Evolutionary conservation across 163 green algal species (phyloP), one percentile per base, ranked within the genome.

Genomic region (Scenedesmus sp.): DNA sequence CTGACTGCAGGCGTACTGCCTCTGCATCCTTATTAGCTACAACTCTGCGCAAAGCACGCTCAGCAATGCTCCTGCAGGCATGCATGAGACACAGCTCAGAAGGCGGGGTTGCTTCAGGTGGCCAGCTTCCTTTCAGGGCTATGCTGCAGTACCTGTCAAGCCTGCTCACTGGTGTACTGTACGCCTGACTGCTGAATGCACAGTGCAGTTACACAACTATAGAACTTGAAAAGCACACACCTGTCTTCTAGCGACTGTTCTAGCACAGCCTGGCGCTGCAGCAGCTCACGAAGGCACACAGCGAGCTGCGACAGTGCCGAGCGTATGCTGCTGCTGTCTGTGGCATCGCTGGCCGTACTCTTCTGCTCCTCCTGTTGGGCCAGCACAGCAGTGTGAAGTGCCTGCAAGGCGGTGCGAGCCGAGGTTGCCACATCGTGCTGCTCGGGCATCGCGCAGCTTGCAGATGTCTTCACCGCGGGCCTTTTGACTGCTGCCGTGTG

Each of bases 1-100:
- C 90, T 51, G 88, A 90, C 6, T 76, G 85, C 68, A 94, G 49
- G 1, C 93, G 88, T 2, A 81, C 93, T 40, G 46, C 56, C 35
- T 94, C 90, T n/a, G 85, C 78, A 82, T 94, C 93, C 80, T 92
- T 92, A 51, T 86, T 89, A 10, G 46, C 76, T 10, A 90, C 49
- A 0, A 93, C 85, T 24, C 72, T 79, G 18, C 85, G 68, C 83
- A 92, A 86, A 16, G 91, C 92, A 30, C 79, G 76, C n/a, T 91
- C 92, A 3, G 70, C 73, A 33, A 83, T 87, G 2, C 56, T 46
- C 70, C 92, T 94, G 92, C 49, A 76, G 53, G 26, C 7, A 15
- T 16, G 24, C 20, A n/a, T 12, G 76, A n/a, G 40, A 80, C n/a
- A 80, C 13, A 42, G 24, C 24, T 43, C 24, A 40, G 76, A 15